Conservation (phyloP, 176 grass and related monocot genomes). For the Tillandsia leiboldiana region DNA sequence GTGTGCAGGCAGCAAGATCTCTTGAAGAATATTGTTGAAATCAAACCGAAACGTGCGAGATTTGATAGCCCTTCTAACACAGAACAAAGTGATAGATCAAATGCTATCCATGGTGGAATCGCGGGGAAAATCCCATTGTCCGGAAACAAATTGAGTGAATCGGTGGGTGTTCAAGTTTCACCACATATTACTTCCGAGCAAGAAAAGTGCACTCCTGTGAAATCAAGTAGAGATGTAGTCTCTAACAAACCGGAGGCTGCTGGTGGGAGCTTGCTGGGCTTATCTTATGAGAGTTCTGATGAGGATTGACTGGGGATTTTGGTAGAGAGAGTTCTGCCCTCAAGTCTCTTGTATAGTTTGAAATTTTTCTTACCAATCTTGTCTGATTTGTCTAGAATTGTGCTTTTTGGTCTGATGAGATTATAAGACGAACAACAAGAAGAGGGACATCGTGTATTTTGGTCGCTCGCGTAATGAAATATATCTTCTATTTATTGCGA, state of each 20-base stretch:
- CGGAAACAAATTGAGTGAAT: not conserved
- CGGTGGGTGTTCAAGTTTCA: conserved; percentile 14
- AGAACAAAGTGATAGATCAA: conserved; percentile 18
- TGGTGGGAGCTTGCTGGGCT: conserved; percentile 61
- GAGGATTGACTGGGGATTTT: conserved; percentile 34
- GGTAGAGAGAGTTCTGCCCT: not conserved
- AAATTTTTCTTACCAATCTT: conserved; percentile 13
- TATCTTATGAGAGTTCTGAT: conserved; percentile 70
- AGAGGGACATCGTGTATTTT: not conserved
- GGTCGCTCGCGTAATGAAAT: not conserved
- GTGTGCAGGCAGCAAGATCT: conserved; percentile 74
- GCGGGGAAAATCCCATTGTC: conserved; percentile 2
- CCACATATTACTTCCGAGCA: conserved; percentile 1
- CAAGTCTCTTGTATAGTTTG: conserved; percentile 30
- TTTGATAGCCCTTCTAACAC: conserved; percentile 22
- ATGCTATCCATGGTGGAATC: conserved; percentile 15
- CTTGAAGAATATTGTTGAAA: conserved; percentile 70
- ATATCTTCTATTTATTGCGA: too few species aligned
- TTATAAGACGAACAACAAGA: not conserved
- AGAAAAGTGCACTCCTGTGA: conserved; percentile 8
- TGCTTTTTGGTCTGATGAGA: not conserved
- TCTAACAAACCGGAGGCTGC: conserved; percentile 18
- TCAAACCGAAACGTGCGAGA: conserved; percentile 70
- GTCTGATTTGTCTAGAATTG: conserved; percentile 11
- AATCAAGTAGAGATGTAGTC: conserved; percentile 8